Base-by-base conservation (phyloP, 768 basidiomycete genomes). In the Tulasnella sp. region DNA sequence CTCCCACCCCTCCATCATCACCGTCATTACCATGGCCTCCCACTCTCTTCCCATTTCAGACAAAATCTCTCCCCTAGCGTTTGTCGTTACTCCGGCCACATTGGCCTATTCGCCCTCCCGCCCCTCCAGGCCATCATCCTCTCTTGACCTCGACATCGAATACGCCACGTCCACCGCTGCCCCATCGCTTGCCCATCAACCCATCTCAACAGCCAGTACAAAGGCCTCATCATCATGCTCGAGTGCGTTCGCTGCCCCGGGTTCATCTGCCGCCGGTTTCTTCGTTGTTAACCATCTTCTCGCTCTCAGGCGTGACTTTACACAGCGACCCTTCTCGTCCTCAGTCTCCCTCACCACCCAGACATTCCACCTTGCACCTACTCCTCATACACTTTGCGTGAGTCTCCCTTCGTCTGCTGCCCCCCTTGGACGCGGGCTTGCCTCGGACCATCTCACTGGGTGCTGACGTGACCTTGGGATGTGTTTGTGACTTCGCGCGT, bases 361-460 rank as follows among this genome's bases (percentile, higher is more conserved):
- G 19, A 35, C 71, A 41, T 37, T 72, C 71, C 36, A 63, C 71
- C 37, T 34, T 47, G 3, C 69, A 66, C 22, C 63, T 74, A 11
- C 36, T 71, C 19, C 44, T 74, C 42, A 71, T 74, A 16, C 68
- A 70, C 41, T 44, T 70, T 74, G 69, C 62, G 73, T 74, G 19
- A 34, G 73, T 74, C n/a, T 52, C 22, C 17, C 9, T 29, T 37
- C 14, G 14, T 44, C 29, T 66, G 22, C 34, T 66, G 29, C 3
- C 11, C 3, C 52, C 32, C 26, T 29, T 22, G 44, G 44, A 19
- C 44, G 44, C 44, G n/a, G 44, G n/a, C 44, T 22, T 29, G 19
- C 9, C 22, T 59, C 52, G 52, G 52, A 59, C 52, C 26, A 59
- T 59, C 9, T 29, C n/a, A 4, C 44, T 4, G 6, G 22, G 52